Base-by-base conservation (phyloP, 2,329 filamentous ascomycete species). In the Verticillium tricorpus region DNA sequence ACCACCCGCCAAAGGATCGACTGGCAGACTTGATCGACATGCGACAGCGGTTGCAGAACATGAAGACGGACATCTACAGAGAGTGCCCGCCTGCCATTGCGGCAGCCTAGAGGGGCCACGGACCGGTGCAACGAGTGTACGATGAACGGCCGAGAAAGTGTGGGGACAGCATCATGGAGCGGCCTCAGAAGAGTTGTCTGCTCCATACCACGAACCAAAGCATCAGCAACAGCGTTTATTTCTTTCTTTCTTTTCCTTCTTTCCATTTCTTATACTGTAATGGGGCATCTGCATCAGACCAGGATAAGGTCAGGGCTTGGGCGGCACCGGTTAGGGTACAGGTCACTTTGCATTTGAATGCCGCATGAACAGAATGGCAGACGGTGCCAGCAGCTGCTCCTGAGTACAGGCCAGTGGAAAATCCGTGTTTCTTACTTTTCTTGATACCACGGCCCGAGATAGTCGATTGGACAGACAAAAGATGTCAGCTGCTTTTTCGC, bases 61-160 rank as follows among this genome's bases (percentile, higher is more conserved):
- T 88, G 80, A 89, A 89, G 77, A 76, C 71, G 65, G 79, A 85
- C 62, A 88, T 89, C 55, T 82, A 85, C 67, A 73, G 73, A 65
- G 78, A 80, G 71, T 77, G 71, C 69, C 74, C 69, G 60, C 74
- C 65, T 5, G 67, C 67, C 35, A 69, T 66, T 32, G 61, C 63
- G 35, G 63, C 65, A 45, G 63, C 61, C n/a, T 66, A 65, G 28
- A 25, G 19, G 5, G n/a, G 45, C 25, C 19, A 5, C 2, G n/a
- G 19, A 22, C 19, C n/a, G 45, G 45, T 52, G 11, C 45, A 52
- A 52, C 12, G 45, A 52, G 45, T 22, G 45, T 52, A 52, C 19
- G 45, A 52, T 52, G 45, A 52, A 52, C 45, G 45, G 45, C 45
- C 45, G 19, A 52, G 45, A 22, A 19, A 7, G 45, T 25, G 45